Conservation (phyloP, 768 basidiomycete species). For the Daedalea quercina region DNA sequence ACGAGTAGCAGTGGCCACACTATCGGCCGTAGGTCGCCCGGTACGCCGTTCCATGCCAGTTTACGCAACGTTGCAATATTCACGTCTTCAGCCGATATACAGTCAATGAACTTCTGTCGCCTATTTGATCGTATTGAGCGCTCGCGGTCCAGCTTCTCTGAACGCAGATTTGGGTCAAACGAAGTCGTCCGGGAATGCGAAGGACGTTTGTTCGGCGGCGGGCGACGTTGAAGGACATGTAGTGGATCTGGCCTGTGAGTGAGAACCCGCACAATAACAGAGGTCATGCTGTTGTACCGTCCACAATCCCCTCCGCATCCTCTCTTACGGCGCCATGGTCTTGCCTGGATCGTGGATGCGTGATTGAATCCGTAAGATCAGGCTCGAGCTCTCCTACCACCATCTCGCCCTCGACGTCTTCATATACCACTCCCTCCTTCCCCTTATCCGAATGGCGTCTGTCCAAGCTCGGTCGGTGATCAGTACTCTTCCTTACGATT, state of each 20-base stretch:
- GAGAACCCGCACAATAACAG: slow-evolving; percentile 17
- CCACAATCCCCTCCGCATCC: slow-evolving; percentile 70
- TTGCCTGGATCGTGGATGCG: slow-evolving; percentile 32
- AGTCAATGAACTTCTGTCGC: slow-evolving; percentile 76
- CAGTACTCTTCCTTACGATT: slow-evolving; percentile 48
- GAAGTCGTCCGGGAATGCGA: slow-evolving; percentile 2
- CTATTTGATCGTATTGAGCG: slow-evolving; percentile 74
- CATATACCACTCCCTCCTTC: slow-evolving; percentile 34
- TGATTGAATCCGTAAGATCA: slow-evolving; percentile 34
- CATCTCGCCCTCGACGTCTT: slow-evolving; percentile 72
- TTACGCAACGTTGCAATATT: slow-evolving; percentile 85
- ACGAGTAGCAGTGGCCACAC: slow-evolving; percentile 94
- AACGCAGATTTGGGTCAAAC: slow-evolving; percentile 3
- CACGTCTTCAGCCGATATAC: slow-evolving; percentile 68
- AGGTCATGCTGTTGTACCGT: slow-evolving; percentile 43
- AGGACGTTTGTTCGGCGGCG: background rate
- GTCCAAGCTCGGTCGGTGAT: slow-evolving; percentile 21
- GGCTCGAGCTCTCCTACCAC: slow-evolving; percentile 70
- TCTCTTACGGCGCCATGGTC: slow-evolving; percentile 47
- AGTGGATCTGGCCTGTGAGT: slow-evolving; percentile 46
- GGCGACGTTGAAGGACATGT: slow-evolving; percentile 42
- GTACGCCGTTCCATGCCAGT: slow-evolving; percentile 93
- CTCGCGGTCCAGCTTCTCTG: slow-evolving; percentile 61
- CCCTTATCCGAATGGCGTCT: slow-evolving; percentile 16
- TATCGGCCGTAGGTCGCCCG: slow-evolving; percentile 78